Conservation (phyloP, 768 basidiomycete genomes). For the Leccinum rimulosum region DNA sequence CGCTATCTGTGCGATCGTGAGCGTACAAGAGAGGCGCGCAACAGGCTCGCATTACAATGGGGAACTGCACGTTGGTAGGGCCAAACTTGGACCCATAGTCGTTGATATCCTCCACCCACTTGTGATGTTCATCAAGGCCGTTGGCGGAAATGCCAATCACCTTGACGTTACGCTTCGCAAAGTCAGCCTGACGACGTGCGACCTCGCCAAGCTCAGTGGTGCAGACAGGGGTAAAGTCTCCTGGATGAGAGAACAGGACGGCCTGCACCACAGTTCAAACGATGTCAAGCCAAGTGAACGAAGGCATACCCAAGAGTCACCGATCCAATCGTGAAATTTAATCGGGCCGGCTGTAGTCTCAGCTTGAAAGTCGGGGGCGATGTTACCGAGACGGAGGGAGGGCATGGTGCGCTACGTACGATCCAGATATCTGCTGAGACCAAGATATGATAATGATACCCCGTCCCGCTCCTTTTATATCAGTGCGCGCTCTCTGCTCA, state of each 20-base stretch:
- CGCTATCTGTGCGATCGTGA: constrained; percentile 63
- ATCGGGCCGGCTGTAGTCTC: constrained; percentile 85
- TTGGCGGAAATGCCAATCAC: constrained; percentile 94
- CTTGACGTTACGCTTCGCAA: constrained; percentile 85
- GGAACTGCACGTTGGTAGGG: constrained; percentile 81
- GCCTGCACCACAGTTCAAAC: constrained; percentile 43
- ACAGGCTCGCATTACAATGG: constrained; percentile 57
- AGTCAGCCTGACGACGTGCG: constrained; percentile 82
- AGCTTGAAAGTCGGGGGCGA: constrained; percentile 90
- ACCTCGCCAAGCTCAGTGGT: constrained; percentile 98
- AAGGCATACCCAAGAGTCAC: constrained; percentile 72
- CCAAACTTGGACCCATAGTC: constrained; percentile 67
- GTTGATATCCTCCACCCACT: constrained; percentile 90
- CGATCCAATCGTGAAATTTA: constrained; percentile 93
- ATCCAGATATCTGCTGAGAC: neutral
- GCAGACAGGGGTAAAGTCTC: constrained; percentile 90
- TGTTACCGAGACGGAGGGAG: constrained; percentile 77
- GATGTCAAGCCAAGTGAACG: neutral
- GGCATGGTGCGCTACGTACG: constrained; percentile 31
- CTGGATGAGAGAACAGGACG: constrained; percentile 93
- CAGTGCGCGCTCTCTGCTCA: neutral
- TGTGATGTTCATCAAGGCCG: constrained; percentile 75
- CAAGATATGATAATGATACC: constrained; percentile 5
- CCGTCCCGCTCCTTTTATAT: constrained; percentile 5
- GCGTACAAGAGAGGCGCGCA: neutral